phyloP scores from a whole-genome alignment of 257 asterid genomes.

The Gynochthodes officinalis region DNA sequence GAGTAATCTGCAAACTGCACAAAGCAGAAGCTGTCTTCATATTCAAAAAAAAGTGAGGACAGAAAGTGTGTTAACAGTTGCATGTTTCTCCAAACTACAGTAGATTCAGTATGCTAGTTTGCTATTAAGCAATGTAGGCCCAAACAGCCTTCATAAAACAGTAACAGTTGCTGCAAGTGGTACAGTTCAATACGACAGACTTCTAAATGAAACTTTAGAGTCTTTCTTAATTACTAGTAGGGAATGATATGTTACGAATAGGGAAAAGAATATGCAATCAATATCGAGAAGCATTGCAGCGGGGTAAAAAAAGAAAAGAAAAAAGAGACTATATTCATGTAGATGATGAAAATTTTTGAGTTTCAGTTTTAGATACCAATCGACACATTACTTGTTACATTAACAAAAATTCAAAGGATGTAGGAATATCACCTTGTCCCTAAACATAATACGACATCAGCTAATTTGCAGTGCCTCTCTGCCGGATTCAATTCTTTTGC shows the following conservation, averaged over 20 bases:
- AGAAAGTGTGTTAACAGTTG: slow-evolving; percentile 2
- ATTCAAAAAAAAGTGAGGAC: slow-evolving; percentile 3
- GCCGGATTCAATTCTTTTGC: slow-evolving; percentile 85
- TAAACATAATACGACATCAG: slow-evolving; percentile 83
- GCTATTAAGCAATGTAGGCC: background rate
- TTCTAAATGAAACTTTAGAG: background rate
- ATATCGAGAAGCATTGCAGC: too few relatives aligned
- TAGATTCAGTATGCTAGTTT: background rate
- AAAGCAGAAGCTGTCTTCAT: slow-evolving; percentile 15
- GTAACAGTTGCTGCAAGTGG: background rate
- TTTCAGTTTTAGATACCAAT: too few relatives aligned
- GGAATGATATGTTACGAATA: background rate
- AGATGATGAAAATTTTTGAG: too few relatives aligned
- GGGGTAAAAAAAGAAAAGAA: too few relatives aligned
- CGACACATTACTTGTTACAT: too few relatives aligned
- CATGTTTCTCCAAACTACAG: background rate
- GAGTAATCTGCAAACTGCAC: slow-evolving; percentile 93
- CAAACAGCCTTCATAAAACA: background rate
- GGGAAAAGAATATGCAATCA: background rate
- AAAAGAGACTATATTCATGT: too few relatives aligned
- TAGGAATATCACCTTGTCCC: slow-evolving; percentile 70
- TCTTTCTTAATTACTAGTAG: background rate
- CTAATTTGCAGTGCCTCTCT: slow-evolving; percentile 87
- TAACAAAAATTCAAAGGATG: too few relatives aligned
- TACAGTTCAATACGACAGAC: background rate